Evolutionary conservation across 805 yeast species (phyloP).

Genomic region (Metschnikowia koreensis): DNA sequence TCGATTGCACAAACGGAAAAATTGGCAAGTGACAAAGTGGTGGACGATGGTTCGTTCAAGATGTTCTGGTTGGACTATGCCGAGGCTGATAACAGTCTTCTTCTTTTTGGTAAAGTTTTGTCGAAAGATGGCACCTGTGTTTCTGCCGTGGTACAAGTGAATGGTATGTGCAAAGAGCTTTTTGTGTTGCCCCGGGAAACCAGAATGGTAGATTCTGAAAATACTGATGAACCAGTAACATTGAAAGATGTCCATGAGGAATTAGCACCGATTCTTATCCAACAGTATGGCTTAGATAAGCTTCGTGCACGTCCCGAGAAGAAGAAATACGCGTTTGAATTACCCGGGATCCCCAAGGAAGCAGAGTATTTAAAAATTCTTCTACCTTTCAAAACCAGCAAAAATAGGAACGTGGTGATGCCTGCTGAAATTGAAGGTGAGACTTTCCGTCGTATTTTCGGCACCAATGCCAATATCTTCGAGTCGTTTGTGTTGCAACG

Average conservation of each 20-base stretch:
- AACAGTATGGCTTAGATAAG: conserved; percentile 56
- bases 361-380: conserved; percentile 76
- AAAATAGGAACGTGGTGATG: conserved; percentile 43
- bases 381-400: conserved; percentile 70
- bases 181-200: conserved; percentile 70
- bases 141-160: conserved; percentile 75
- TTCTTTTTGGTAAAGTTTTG: conserved; percentile 78
- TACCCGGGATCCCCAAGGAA: conserved; percentile 73
- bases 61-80: conserved; percentile 91
- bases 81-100: conserved; percentile 66
- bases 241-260: conserved; percentile 77
- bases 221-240: conserved; percentile 36
- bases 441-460: conserved; percentile 77
- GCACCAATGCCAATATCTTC: conserved; percentile 68
- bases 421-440: conserved; percentile 72
- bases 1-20: conserved; percentile 33
- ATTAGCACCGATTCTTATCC: conserved; percentile 62
- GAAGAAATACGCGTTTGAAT: conserved; percentile 86
- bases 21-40: conserved; percentile 20
- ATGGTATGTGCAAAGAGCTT: conserved; percentile 66
- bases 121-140: conserved; percentile 57
- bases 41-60: conserved; percentile 46
- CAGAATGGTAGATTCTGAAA: conserved; percentile 43
- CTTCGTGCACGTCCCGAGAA: conserved; percentile 68
- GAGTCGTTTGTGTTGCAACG: conserved; percentile 83